Conservation (phyloP, 371 early-diverging fungal species). For the Mortierella sp. region DNA sequence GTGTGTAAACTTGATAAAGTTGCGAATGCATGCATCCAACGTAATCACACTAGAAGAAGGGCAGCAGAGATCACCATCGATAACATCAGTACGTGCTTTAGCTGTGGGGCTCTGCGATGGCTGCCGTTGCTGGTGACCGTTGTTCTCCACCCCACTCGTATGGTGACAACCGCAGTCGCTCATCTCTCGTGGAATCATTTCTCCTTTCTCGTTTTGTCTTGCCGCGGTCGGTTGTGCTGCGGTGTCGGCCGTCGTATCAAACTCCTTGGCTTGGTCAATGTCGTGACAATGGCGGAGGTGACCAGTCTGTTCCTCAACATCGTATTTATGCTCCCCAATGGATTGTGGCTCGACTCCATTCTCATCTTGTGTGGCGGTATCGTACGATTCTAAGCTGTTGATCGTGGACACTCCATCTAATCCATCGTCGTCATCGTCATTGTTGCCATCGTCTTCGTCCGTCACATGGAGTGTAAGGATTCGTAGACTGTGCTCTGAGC, state of each 20-base stretch:
- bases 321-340: neutral
- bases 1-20: constrained; percentile 83
- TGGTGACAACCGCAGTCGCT: constrained; percentile 34
- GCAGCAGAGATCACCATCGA: constrained; percentile 47
- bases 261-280: too few relatives aligned
- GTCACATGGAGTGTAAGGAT: constrained; percentile 28
- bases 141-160: constrained; percentile 3
- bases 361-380: neutral
- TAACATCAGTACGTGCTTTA: constrained; percentile 17
- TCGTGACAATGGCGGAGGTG: neutral
- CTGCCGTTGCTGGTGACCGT: neutral
- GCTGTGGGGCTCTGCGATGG: neutral
- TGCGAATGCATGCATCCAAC: constrained; percentile 80
- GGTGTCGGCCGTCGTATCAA: neutral
- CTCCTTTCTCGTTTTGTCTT: neutral
- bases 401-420: constrained; percentile 4
- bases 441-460: constrained; percentile 13
- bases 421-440: constrained; percentile 15
- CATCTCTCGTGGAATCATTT: constrained; percentile 8
- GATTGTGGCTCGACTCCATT: neutral
- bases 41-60: constrained; percentile 67
- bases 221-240: neutral
- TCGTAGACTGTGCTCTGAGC: constrained; percentile 32
- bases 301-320: neutral
- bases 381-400: neutral